Base-by-base conservation (phyloP, 352 stramenopile species). In the Pythium dissimile region DNA sequence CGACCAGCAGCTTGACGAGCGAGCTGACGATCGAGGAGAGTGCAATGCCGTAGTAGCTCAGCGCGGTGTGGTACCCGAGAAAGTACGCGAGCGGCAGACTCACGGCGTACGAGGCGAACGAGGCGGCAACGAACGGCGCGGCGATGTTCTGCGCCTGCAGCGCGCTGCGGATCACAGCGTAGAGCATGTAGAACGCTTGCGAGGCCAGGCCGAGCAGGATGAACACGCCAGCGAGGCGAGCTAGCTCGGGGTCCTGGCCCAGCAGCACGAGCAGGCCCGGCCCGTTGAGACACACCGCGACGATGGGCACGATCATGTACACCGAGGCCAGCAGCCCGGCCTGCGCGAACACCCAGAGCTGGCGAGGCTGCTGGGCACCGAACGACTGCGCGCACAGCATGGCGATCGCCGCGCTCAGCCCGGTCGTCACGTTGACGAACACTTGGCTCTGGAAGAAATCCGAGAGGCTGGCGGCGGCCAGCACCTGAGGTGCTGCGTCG, bases 91-190 rank as follows among this genome's bases (percentile, higher is more conserved):
- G 54, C n/a, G 66, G 55, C 11, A 75, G 58, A 32, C 66, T 83
- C 7, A 82, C 11, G 12, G 62, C 26, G 38, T 75, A 80, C 42
- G 73, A 71, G 20, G 74, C 50, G 9, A 77, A n/a, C 15, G 75
- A 75, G 15, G 67, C 56, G 26, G 71, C 4, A 3, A 80, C 67
- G 21, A 86, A 82, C 7, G 80, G 77, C 20, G 71, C 54, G 5
- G 84, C 74, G n/a, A 88, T 80, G 56, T 86, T 82, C 52, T 89
- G 80, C 3, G 77, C 73, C 55, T 88, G 75, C 7, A 89, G 50
- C 3, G 71, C 69, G 56, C 77, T 83, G 11, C 77, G 77, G 23
- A 78, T 54, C n/a, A 86, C 62, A 1, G 71, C 64, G 61, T 77
- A 86, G 43, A 77, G 51, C 57, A 88, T 73, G 20, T 60, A 69